Base-by-base conservation (phyloP, 2,329 filamentous ascomycete species). In the Colletotrichum tabaci region DNA sequence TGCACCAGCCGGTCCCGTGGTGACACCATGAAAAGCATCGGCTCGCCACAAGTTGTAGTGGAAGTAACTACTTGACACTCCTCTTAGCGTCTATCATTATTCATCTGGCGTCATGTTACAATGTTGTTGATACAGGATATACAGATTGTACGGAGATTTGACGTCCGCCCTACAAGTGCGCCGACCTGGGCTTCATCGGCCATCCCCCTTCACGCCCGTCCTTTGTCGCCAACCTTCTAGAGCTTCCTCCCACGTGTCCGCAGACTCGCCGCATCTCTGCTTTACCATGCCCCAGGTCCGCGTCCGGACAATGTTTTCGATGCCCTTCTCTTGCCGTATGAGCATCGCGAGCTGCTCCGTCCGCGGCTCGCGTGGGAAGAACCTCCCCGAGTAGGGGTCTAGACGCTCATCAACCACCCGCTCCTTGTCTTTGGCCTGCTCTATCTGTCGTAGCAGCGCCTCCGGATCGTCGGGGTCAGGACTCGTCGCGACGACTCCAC, bases 381-480 rank as follows among this genome's bases (percentile, higher is more conserved):
- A 97, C 30, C 96, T 87, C 8, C 87, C 93, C 12, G 93, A 95
- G 79, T 99, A 99, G 2, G 96, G 96, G 84, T 99, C 96, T 70
- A 98, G 81, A 67, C 96, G 87, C 83, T 98, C 96, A 80, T 98
- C 90, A 5, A 98, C 91, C 0, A 96, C 87, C 63, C 91, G 86
- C 77, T 96, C 92, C 58, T 91, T 87, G 74, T 93, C 90, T 76
- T 86, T 90, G 69, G 91, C 88, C 64, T 90, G 90, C 81, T 97
- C 93, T 0, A 90, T 86, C 77, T 94, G 88, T 66, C 93, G 86
- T 21, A 93, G 77, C 0, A 93, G 84, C 35, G 90, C 87, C 67
- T 96, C 93, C 1, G 95, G 95, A 76, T 98, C 95, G 71, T 96
- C 89, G 0, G 94, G 94, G 77, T 98, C 95, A 0, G 94, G 93